Evolutionary conservation across 257 asterid genomes (phyloP).

Genomic region (Solanum infundibuliforme): DNA sequence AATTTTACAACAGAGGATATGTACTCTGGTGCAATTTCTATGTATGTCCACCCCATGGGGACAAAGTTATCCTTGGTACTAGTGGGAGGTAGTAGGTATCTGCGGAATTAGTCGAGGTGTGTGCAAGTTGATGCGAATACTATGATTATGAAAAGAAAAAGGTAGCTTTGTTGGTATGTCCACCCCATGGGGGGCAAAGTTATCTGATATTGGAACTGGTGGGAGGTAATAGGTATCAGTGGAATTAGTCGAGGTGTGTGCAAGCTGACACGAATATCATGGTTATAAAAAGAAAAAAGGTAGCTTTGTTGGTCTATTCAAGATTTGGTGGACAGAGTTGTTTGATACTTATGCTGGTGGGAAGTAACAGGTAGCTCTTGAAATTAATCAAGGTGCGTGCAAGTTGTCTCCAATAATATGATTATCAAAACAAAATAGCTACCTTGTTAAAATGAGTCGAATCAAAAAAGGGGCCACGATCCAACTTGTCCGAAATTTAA

Average conservation of each 20-base stretch:
- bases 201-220: no score
- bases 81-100: neutral
- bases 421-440: neutral
- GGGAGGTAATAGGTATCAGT: no score
- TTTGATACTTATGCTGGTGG: neutral
- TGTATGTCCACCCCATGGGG: neutral
- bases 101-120: neutral
- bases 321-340: neutral
- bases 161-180: neutral
- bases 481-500: neutral
- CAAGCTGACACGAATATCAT: neutral
- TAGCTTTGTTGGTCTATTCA: neutral
- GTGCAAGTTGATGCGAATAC: neutral
- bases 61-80: neutral
- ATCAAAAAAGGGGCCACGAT: neutral
- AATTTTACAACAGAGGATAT: neutral
- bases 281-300: neutral
- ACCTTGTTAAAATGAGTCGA: neutral
- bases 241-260: neutral
- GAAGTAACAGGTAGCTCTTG: no score
- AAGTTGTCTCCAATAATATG: neutral
- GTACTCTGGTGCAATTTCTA: neutral
- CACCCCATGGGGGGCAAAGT: no score
- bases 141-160: neutral
- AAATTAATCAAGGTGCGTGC: no score